Evolutionary conservation across 2,329 filamentous ascomycete species (phyloP), one percentile per base, ranked within the genome.

Genomic region (Beauveria scarabaeidicola): DNA sequence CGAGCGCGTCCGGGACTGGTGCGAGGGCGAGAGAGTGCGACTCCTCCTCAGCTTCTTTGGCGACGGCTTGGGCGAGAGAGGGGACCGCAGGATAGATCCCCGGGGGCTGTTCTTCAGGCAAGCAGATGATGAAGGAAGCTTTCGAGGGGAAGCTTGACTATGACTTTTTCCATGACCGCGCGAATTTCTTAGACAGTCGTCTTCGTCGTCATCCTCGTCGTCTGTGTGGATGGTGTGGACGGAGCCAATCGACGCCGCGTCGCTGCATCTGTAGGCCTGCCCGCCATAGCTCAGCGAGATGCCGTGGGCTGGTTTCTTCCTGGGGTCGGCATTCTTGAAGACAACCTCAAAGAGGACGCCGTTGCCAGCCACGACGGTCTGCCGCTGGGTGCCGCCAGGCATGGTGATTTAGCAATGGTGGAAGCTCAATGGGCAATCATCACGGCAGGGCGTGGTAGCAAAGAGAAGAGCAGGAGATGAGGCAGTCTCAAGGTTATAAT

Each of bases 151-250:
- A 3, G 1, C 9, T 41, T 36, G 48, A 15, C 44, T 27, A 17
- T 21, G 11, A n/a, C 3, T 11, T n/a, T 57, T 57, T 15, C 17
- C 19, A 1, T 43, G 17, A 13, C 3, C n/a, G 8, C 2, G 19
- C 3, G 29, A 21, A 10, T 25, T 46, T 40, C 40, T 52, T 27
- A 21, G 21, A 15, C 23, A 40, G 2, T 23, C 11, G 11, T 53
- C 53, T 1, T 32, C 47, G 1, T 41, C 10, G n/a, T 53, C 53
- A 4, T 53, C 51, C 13, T 59, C 58, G 11, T 62, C 58, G 23
- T 63, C 60, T 10, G 29, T 58, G 44, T 59, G n/a, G 44, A 56
- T 58, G 48, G 52, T 55, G 29, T 53, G 44, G 52, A 58, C 52
- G 5, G 59, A 61, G 21, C 54, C 53, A 15, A 52, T 23, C 3